Conservation (phyloP, 1,284 basidiomycete genomes). For the Melampsora americana region DNA sequence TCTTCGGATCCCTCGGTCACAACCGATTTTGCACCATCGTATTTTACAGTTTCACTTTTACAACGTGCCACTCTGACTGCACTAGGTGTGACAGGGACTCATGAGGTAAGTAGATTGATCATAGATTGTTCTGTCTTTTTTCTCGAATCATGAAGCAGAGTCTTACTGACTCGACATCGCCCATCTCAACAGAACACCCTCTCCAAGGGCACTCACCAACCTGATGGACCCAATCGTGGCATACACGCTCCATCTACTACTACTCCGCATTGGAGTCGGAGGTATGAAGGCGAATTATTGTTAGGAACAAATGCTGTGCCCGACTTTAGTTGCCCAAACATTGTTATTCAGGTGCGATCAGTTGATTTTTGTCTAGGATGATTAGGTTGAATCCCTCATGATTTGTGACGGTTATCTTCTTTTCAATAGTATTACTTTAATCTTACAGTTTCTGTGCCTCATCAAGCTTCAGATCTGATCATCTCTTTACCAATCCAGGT, state of each 20-base stretch:
- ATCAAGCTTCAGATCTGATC: background rate
- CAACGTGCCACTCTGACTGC: constrained; percentile 9
- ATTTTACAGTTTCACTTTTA: background rate
- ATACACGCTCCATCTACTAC: background rate
- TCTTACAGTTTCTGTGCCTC: constrained; percentile 14
- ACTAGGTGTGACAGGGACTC: background rate
- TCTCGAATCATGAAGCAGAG: background rate
- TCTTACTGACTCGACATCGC: background rate
- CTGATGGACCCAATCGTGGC: constrained; percentile 10
- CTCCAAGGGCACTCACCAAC: background rate
- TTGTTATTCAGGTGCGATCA: constrained; percentile 5
- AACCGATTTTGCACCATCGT: background rate
- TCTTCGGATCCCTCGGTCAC: constrained; percentile 4
- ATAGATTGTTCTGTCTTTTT: background rate
- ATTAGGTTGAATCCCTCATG: background rate
- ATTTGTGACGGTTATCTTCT: background rate
- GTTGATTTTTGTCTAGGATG: background rate
- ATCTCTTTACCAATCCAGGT: constrained; percentile 22
- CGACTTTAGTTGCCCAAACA: constrained; percentile 13
- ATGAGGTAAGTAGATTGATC: background rate
- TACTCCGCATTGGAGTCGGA: constrained; percentile 1
- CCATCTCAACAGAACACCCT: background rate
- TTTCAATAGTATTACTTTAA: constrained; percentile 17
- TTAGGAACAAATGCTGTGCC: background rate
- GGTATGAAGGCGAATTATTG: constrained; percentile 13